Evolutionary conservation across 2,329 filamentous ascomycete genomes (phyloP).

Genomic region (Huntiella abstrusa): DNA sequence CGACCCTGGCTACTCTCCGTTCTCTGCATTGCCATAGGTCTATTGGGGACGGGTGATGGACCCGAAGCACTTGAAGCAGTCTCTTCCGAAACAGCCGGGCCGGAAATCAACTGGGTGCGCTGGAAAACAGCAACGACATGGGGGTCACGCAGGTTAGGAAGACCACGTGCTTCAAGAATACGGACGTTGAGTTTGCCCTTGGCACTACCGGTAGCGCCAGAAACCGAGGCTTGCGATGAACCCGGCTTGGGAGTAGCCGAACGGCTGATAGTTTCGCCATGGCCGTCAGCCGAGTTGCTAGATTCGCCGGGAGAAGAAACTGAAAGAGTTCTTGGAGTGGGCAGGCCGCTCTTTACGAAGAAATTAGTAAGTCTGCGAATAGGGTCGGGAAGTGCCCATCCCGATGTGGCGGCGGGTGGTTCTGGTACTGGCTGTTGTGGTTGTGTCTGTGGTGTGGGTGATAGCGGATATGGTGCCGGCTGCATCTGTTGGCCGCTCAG

Average conservation of each 20-base stretch:
- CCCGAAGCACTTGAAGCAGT: constrained; percentile 29
- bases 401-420: background rate
- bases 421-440: background rate
- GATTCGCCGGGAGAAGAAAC: constrained; percentile 5
- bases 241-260: constrained; percentile 33
- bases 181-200: constrained; percentile 83
- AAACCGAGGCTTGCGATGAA: constrained; percentile 23
- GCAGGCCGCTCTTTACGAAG: constrained; percentile 69
- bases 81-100: constrained; percentile 46
- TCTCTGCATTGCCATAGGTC: constrained; percentile 39
- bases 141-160: constrained; percentile 68
- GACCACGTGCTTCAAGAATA: constrained; percentile 66
- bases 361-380: constrained; percentile 80
- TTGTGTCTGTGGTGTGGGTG: constrained; percentile 1
- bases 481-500: background rate
- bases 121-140: constrained; percentile 97
- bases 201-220: constrained; percentile 41
- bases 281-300: constrained; percentile 1
- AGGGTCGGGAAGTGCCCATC: constrained; percentile 6
- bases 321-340: constrained; percentile 75
- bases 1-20: constrained; percentile 66
- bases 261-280: constrained; percentile 16
- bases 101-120: constrained; percentile 87
- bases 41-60: background rate
- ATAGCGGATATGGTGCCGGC: background rate